A percentile compares a stretch with the other conserved stretches of the same genome.
phyloP scores from a whole-genome alignment of 257 asterid species.

The Capsicum chinense region DNA sequence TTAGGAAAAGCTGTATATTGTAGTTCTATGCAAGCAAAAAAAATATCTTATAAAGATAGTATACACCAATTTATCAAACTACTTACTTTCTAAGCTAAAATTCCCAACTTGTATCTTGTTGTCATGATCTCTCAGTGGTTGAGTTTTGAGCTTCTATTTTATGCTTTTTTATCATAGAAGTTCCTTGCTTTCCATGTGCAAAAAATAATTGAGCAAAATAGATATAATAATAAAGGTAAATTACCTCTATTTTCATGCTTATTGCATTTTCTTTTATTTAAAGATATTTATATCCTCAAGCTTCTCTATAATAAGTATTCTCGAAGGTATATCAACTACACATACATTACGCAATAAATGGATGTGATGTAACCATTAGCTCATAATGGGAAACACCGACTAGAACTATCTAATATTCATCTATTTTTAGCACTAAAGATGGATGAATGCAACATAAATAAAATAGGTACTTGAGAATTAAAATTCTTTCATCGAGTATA shows the following conservation, averaged over 20 bases:
- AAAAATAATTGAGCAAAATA: slow-evolving; percentile 21
- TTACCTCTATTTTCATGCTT: not conserved
- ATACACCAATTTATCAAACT: not conserved
- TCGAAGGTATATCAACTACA: too few species aligned
- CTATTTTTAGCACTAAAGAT: slow-evolving; percentile 66
- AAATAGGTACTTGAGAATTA: not conserved
- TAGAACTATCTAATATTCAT: slow-evolving; percentile 81
- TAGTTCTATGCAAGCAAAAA: not conserved
- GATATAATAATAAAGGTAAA: not conserved
- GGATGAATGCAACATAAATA: slow-evolving; percentile 66
- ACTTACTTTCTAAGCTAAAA: not conserved
- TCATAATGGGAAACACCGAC: slow-evolving; percentile 74
- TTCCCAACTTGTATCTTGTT: too few species aligned
- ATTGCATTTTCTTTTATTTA: slow-evolving; percentile 59
- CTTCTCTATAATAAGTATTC: slow-evolving; percentile 59
- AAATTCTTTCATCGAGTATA: not conserved
- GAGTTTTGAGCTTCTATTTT: slow-evolving; percentile 29
- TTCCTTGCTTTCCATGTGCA: slow-evolving; percentile 36
- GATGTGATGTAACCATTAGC: slow-evolving; percentile 31
- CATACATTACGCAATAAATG: too few species aligned
- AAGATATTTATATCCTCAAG: slow-evolving; percentile 45
- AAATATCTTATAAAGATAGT: not conserved
- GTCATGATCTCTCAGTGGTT: too few species aligned
- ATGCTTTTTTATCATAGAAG: slow-evolving; percentile 34
- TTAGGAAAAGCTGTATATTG: not conserved